Conservation (phyloP, 2,329 filamentous ascomycete genomes). For the Cladosporium velox region DNA sequence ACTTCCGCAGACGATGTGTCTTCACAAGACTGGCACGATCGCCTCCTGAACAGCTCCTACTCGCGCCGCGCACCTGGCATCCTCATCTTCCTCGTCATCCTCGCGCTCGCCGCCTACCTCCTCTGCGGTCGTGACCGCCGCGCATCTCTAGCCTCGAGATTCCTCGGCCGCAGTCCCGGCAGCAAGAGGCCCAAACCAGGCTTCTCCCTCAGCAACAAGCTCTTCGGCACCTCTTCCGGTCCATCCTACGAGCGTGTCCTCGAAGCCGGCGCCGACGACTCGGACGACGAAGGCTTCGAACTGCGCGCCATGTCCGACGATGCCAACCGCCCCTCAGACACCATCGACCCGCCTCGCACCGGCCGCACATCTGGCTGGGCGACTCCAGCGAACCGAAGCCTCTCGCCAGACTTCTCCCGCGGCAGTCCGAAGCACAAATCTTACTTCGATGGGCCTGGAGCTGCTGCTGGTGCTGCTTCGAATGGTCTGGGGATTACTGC, state of each 20-base stretch:
- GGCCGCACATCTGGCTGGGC: slow-evolving; percentile 67
- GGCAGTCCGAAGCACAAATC: slow-evolving; percentile 32
- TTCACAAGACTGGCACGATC: slow-evolving; percentile 56
- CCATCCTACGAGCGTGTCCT: slow-evolving; percentile 76
- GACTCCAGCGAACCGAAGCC: slow-evolving; percentile 53
- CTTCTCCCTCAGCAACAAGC: slow-evolving; percentile 48
- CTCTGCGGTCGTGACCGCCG: slow-evolving; percentile 79
- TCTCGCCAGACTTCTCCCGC: slow-evolving; percentile 36
- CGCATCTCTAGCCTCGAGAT: slow-evolving; percentile 56
- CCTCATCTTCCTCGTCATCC: slow-evolving; percentile 72
- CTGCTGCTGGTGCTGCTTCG: slow-evolving; percentile 18
- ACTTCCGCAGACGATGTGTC: slow-evolving; percentile 41
- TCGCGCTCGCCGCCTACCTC: slow-evolving; percentile 69
- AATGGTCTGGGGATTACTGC: slow-evolving; percentile 40
- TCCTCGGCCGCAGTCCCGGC: slow-evolving; percentile 45
- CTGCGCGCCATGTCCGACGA: slow-evolving; percentile 66
- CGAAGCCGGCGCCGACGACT: slow-evolving; percentile 65
- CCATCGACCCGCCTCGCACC: slow-evolving; percentile 41
- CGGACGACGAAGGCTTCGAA: slow-evolving; percentile 68
- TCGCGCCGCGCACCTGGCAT: slow-evolving; percentile 72
- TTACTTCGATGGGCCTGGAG: slow-evolving; percentile 48
- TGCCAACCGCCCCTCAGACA: slow-evolving; percentile 31
- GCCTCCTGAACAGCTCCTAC: slow-evolving; percentile 63
- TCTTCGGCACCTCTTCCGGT: slow-evolving; percentile 61
- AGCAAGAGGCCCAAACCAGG: slow-evolving; percentile 33